phyloP scores from a whole-genome alignment of 371 early-diverging fungal species.

The Zancudomyces culisetae region DNA sequence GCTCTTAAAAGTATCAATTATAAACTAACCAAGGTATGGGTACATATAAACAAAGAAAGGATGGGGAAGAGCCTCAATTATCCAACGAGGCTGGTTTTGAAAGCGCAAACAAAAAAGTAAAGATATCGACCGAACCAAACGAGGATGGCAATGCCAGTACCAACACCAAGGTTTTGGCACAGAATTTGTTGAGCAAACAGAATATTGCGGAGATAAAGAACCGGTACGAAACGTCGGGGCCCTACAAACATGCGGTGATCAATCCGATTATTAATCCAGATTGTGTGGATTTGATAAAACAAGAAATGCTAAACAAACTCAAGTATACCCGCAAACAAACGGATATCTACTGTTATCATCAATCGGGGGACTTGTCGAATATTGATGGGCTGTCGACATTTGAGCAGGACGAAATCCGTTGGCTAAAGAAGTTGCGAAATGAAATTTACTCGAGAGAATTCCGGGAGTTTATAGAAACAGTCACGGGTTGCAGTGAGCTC shows the following conservation, averaged over 20 bases:
- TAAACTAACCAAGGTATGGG: too few species aligned
- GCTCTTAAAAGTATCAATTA: too few species aligned
- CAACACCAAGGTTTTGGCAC: too few species aligned
- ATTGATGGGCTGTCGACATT: conserved; percentile 40
- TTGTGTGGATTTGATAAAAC: conserved; percentile 35
- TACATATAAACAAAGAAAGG: too few species aligned
- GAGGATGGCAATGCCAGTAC: too few species aligned
- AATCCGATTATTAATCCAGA: conserved; percentile 33
- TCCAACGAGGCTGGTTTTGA: too few species aligned
- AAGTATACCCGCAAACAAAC: conserved; percentile 56
- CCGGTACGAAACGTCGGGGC: conserved; percentile 24
- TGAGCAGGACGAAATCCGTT: conserved; percentile 29
- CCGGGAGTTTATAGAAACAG: conserved; percentile 34
- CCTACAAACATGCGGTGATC: conserved; percentile 43
- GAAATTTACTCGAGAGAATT: conserved; percentile 49
- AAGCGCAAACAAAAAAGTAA: too few species aligned
- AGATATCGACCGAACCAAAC: too few species aligned
- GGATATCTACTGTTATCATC: conserved; percentile 56
- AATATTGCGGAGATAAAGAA: conserved; percentile 1
- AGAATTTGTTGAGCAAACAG: too few species aligned
- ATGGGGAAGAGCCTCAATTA: too few species aligned
- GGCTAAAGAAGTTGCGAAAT: conserved; percentile 37
- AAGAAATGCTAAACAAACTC: conserved; percentile 36
- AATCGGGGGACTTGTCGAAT: conserved; percentile 63
- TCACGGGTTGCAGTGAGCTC: conserved; percentile 47